Base-by-base conservation (phyloP, 2,329 filamentous ascomycete genomes). In the Cladosporium phlei region DNA sequence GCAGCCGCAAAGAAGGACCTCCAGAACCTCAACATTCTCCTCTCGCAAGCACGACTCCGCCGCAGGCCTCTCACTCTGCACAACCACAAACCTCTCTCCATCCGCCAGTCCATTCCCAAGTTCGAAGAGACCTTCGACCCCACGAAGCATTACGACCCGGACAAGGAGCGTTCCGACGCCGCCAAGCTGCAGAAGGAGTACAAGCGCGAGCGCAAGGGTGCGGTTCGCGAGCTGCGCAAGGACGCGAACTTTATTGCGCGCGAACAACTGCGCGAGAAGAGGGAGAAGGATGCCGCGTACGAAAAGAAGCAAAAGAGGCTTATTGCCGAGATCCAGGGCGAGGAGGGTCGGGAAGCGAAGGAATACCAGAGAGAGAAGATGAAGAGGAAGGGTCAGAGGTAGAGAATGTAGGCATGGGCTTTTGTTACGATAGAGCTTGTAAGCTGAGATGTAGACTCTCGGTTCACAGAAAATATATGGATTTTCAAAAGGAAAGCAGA, bases 81-180 rank as follows among this genome's bases (percentile, higher is more conserved):
- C 70, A 79, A 93, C 68, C 93, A 98, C 74, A 78, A 79, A 0
- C 88, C 90, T 0, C 77, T 95, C 2, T 84, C 93, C 17, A 95
- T 97, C 73, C 90, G 91, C 67, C 83, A 82, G 6, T 83, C 80
- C 49, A 82, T 96, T 37, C 93, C 93, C 68, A 95, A 95, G 68
- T 98, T 97, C 71, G 93, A 97, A 71, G 91, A 96, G 65, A 78
- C 80, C 48, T 98, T 89, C 78, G 93, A 95, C 66, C 93, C 93
- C 3, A 82, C 86, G 72, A 91, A 89, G 71, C 93, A 97, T 77
- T 97, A 98, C 78, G 94, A 98, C 64, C 89, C 89, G 1, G 86
- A 98, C 69, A 84, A 83, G 56, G 89, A 95, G 68, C 86, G 93
- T 25, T 84, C 87, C 17, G 89, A 96, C 62, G 70, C 86, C 52